Conservation (phyloP, 495 filamentous ascomycete species). For the Amphirosellinia nigrospora region DNA sequence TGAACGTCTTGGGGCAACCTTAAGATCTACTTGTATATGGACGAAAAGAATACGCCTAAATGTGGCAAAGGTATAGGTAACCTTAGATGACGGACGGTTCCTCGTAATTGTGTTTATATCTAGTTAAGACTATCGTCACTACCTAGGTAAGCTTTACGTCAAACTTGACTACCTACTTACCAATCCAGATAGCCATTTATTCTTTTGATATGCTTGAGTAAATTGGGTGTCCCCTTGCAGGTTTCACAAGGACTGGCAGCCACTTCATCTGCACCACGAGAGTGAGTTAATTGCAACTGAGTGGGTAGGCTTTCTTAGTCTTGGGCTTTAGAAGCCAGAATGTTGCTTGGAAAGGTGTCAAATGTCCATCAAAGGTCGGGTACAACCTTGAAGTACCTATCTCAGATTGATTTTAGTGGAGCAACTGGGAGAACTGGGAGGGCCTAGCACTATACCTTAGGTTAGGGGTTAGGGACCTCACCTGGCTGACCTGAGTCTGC, state of each 20-base stretch:
- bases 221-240: background rate
- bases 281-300: background rate
- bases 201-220: no score
- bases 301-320: background rate
- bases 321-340: background rate
- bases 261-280: background rate
- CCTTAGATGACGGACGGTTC: background rate
- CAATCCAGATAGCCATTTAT: no score
- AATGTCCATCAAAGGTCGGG: background rate
- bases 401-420: no score
- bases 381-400: no score
- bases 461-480: no score
- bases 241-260: slow-evolving; percentile 2
- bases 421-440: no score
- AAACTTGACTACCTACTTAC: no score
- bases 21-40: background rate
- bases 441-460: no score
- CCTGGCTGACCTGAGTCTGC: no score
- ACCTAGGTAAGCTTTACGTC: background rate
- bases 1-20: background rate
- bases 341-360: background rate
- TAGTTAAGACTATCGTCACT: background rate
- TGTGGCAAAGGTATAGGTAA: background rate
- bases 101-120: no score
- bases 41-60: background rate